phyloP scores from a whole-genome alignment of 305 asterid genomes.

The Coffea humblotiana region DNA sequence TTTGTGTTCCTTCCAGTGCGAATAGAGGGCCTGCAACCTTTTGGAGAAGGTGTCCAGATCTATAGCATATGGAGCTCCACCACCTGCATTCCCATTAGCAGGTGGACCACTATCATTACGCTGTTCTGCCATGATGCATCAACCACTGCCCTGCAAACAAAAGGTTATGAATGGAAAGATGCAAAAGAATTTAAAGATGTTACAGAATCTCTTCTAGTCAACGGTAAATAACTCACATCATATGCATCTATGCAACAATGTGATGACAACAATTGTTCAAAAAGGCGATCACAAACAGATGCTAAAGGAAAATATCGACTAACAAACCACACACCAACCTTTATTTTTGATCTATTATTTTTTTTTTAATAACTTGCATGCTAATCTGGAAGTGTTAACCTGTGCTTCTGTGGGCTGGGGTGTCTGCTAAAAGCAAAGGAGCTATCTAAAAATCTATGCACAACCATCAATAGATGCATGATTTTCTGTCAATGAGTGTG shows the following conservation, averaged over 20 bases:
- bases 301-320: background rate
- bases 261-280: background rate
- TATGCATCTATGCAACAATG: too few species aligned
- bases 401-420: background rate
- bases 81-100: constrained; percentile 39
- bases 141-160: background rate
- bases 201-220: too few species aligned
- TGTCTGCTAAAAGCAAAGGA: background rate
- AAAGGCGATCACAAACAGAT: background rate
- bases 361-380: background rate
- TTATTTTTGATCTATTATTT: background rate
- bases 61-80: constrained; percentile 41
- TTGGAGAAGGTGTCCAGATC: constrained; percentile 44
- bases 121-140: constrained; percentile 36
- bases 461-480: background rate
- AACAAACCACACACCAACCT: background rate
- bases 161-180: background rate
- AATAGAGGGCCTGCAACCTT: constrained; percentile 51
- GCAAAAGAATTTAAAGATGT: too few species aligned
- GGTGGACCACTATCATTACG: constrained; percentile 41
- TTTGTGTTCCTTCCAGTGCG: constrained; percentile 53
- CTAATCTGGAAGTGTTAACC: background rate
- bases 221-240: too few species aligned
- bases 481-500: background rate
- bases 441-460: background rate